These are phyloP conservation scores for Globisporangium uncinulatum DNA, from an alignment of 352 stramenopile species.

Conservation along the genomic window DNA sequence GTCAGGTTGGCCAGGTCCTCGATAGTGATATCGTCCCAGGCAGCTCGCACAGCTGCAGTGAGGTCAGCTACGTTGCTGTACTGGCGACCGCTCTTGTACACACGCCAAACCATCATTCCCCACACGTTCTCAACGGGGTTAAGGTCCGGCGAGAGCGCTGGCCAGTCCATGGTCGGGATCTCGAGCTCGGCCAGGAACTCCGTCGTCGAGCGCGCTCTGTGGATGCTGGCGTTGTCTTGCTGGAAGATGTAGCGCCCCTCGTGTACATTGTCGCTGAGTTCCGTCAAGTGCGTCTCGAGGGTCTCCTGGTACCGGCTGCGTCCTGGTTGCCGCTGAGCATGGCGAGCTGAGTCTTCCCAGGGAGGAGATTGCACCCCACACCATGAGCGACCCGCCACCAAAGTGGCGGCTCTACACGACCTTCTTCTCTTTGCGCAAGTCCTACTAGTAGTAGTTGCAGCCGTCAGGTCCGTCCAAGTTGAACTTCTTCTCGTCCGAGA, in stretches of 20 bases:
- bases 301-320: background rate
- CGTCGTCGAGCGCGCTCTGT: background rate
- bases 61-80: background rate
- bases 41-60: background rate
- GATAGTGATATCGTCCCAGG: background rate
- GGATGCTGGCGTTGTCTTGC: background rate
- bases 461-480: constrained; percentile 10
- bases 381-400: too few relatives aligned
- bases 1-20: background rate
- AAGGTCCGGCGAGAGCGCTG: background rate
- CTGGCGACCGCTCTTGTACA: background rate
- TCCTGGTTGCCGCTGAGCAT: background rate
- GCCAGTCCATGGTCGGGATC: background rate
- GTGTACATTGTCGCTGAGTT: background rate
- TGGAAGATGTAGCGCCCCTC: background rate
- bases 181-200: background rate
- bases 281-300: background rate
- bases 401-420: background rate
- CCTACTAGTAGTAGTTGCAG: constrained; percentile 9
- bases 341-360: constrained; percentile 1
- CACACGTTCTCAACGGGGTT: background rate
- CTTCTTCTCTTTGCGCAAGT: constrained; percentile 3
- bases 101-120: constrained; percentile 3
- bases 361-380: constrained; percentile 5
- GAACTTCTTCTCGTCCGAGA: constrained; percentile 13